phyloP scores from a whole-genome alignment of 2,329 filamentous ascomycete genomes.

The Knufia fluminis region DNA sequence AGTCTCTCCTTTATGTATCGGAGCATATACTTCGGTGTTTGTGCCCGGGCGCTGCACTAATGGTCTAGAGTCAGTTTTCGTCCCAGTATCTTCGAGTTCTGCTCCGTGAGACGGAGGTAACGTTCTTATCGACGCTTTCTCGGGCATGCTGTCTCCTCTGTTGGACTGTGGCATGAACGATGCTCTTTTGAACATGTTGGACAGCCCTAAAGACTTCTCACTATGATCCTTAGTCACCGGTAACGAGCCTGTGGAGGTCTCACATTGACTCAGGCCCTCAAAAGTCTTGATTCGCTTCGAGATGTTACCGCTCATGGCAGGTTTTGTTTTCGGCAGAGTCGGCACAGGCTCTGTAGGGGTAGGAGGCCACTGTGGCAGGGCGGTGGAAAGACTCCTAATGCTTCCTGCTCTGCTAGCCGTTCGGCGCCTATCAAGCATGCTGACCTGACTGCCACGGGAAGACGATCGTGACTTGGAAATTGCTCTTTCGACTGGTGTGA shows the following conservation, averaged over 20 bases:
- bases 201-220: conserved; percentile 23
- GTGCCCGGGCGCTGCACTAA: conserved; percentile 5
- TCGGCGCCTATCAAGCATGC: conserved; percentile 13
- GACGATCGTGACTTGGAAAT: conserved; percentile 12
- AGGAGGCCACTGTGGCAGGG: conserved; percentile 22
- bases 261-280: conserved; percentile 61
- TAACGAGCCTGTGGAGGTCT: conserved; percentile 12
- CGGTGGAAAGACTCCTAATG: conserved; percentile 18
- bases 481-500: conserved; percentile 8
- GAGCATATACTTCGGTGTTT: conserved; percentile 5
- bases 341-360: conserved; percentile 25
- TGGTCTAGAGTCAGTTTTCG: not conserved
- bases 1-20: conserved; percentile 46
- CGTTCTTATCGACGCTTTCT: not conserved
- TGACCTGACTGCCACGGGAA: conserved; percentile 12
- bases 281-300: conserved; percentile 90
- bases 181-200: conserved; percentile 6
- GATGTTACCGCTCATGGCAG: conserved; percentile 80
- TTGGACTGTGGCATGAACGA: not conserved
- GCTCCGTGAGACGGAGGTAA: not conserved
- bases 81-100: not conserved
- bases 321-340: conserved; percentile 58
- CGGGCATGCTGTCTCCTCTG: not conserved
- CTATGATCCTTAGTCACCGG: conserved; percentile 14
- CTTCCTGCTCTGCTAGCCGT: not conserved